phyloP scores from a whole-genome alignment of 225 moss, liverwort and hornwort genomes.

The Bryoerythrophyllum caledonicum region DNA sequence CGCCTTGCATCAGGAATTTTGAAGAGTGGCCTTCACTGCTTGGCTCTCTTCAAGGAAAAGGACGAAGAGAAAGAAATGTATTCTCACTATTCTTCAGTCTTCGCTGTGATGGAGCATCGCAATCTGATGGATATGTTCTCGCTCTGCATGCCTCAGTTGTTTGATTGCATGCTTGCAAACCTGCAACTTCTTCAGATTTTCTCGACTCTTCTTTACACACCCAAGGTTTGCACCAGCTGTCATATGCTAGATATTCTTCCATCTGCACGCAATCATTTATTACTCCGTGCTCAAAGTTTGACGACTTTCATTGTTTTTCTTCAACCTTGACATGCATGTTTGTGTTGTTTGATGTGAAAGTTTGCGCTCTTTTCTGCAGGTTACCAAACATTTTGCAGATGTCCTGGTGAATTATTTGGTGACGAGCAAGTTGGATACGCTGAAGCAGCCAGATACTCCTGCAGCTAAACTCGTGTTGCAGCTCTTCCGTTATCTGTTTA shows the following conservation, averaged over 20 bases:
- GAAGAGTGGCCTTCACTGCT: constrained; percentile 94
- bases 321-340: neutral
- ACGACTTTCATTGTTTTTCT: neutral
- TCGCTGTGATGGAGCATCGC: constrained; percentile 99
- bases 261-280: constrained; percentile 13
- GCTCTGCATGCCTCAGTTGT: constrained; percentile 98
- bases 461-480: constrained; percentile 94
- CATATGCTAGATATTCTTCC: constrained; percentile 5
- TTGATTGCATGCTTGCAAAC: constrained; percentile 98
- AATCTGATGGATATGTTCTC: constrained; percentile 99
- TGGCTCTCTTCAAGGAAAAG: constrained; percentile 97
- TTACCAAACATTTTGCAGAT: constrained; percentile 97
- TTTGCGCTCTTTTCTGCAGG: constrained; percentile 36
- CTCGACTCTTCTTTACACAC: constrained; percentile 86
- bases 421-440: constrained; percentile 82
- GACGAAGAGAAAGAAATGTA: constrained; percentile 99
- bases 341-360: constrained; percentile 10
- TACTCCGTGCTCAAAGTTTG: constrained; percentile 6
- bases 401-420: constrained; percentile 95
- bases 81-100: constrained; percentile 90
- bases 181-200: constrained; percentile 95
- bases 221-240: constrained; percentile 59
- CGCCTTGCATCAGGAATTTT: constrained; percentile 97
- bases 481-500: constrained; percentile 92
- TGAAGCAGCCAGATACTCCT: constrained; percentile 93